Conservation (phyloP, 139 green algal species). For the Chlamydomonas asymmetrica region DNA sequence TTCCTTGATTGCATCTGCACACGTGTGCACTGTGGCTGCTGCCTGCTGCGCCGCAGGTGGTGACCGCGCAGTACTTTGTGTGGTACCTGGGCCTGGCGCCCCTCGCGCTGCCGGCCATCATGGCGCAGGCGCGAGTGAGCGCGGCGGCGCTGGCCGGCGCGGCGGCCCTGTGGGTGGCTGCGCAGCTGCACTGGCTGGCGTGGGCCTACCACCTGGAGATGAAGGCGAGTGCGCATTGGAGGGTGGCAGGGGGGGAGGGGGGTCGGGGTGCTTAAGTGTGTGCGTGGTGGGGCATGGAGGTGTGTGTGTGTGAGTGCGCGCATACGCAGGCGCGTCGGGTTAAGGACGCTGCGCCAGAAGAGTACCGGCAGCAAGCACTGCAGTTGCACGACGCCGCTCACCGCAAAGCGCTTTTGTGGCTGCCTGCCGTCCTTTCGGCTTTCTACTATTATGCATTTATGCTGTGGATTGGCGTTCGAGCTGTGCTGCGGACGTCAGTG, state of each 20-base stretch:
- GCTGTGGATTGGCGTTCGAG: too few species aligned
- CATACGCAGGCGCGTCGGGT: neutral
- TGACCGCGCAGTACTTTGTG: slow-evolving; percentile 96
- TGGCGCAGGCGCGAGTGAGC: slow-evolving; percentile 1
- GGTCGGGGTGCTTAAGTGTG: neutral
- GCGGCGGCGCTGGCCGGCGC: slow-evolving; percentile 25
- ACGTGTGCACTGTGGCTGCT: too few species aligned
- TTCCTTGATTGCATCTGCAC: too few species aligned
- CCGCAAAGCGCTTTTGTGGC: too few species aligned
- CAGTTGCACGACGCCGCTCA: too few species aligned
- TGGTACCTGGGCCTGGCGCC: slow-evolving; percentile 91
- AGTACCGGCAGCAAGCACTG: too few species aligned
- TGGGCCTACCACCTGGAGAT: slow-evolving; percentile 83
- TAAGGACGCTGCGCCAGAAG: neutral
- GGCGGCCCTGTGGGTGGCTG: slow-evolving; percentile 40
- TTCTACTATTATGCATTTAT: too few species aligned
- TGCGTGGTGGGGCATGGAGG: neutral
- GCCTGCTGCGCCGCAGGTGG: slow-evolving; percentile 55
- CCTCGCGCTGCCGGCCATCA: slow-evolving; percentile 61
- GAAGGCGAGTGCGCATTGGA: slow-evolving; percentile 27
- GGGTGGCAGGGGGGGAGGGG: neutral
- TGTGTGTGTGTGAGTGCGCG: neutral
- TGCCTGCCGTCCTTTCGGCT: too few species aligned
- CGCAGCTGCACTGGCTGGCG: slow-evolving; percentile 75
- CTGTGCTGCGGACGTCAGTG: too few species aligned